A percentile compares a stretch with the other conserved stretches of the same genome.
phyloP scores from a whole-genome alignment of 768 basidiomycete species.

The Calocybe cyanea region DNA sequence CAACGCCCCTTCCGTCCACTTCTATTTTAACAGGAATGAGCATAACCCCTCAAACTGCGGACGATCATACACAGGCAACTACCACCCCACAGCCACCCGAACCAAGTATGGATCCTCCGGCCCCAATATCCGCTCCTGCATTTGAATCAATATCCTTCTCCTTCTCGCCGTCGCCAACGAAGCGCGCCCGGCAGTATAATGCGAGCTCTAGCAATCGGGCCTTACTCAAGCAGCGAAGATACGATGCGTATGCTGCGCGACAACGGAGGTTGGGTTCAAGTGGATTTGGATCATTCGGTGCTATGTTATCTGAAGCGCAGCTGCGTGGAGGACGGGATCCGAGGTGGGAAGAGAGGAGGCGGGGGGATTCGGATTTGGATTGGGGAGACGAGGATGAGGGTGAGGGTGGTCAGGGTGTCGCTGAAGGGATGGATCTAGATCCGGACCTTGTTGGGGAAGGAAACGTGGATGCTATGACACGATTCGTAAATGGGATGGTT shows the following conservation, averaged over 20 bases:
- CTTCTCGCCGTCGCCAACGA: conserved; percentile 25
- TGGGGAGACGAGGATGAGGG: conserved; percentile 47
- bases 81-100: not conserved
- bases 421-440: conserved; percentile 66
- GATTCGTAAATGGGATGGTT: conserved; percentile 23
- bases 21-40: conserved; percentile 25
- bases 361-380: conserved; percentile 25
- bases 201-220: conserved; percentile 17
- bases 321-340: conserved; percentile 35
- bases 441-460: conserved; percentile 39
- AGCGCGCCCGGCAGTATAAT: conserved; percentile 26
- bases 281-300: conserved; percentile 49
- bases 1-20: conserved; percentile 8
- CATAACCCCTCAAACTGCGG: conserved; percentile 6
- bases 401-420: conserved; percentile 25
- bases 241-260: conserved; percentile 20
- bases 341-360: conserved; percentile 46
- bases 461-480: conserved; percentile 45
- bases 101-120: not conserved
- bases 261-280: conserved; percentile 22
- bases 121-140: conserved; percentile 9
- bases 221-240: conserved; percentile 18
- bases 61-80: not conserved
- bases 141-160: conserved; percentile 33
- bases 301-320: conserved; percentile 50